Evolutionary conservation across 192 early-diverging fungal species (phyloP), one percentile per base, ranked within the genome.

Genomic region (Geranomyces michiganensis): DNA sequence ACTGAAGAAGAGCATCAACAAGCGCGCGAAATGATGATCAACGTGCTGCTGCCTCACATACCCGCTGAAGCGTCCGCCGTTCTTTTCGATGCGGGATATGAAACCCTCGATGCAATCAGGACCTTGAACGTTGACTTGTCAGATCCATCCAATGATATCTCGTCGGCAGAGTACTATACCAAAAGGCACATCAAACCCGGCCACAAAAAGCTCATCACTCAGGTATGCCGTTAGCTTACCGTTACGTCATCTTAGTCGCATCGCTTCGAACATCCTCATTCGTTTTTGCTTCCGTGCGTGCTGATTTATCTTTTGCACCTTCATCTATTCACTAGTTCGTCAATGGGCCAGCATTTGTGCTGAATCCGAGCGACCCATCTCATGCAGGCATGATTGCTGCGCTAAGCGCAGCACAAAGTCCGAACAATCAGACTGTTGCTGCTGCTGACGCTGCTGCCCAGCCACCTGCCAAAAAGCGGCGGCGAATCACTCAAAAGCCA

Each of bases 31-130:
- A 17, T 45, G 53, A 51, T 73, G 13, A 73, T 74, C 1, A 58
- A 68, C 7, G 26, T 33, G 4, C 43, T 74, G 31, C 41, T 22
- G 7, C 73, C 65, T 9, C 59, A 74, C 30, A 62, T 74, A 17
- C 65, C 65, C 8, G 46, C 56, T 12, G 73, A 74, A 61, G 73
- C 73, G 15, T 33, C 41, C 36, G 24, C 19, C 56, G 13, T 74
- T 8, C 56, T 74, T 41, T 74, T 68, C 49, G 73, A 74, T 21
- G 73, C 73, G 10, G 73, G 73, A 8, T 74, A 68, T 30, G 73
- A 74, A 47, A 74, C 73, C 13, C n/a, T 74, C 27, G 73, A 74
- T 17, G 46, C 60, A 6, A 68, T 74, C 41, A 26, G 60, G 17
- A 60, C 65, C 14, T 47, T 74, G 13, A 74, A 74, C 32, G 56